Conservation (phyloP, 2,329 filamentous ascomycete species). For the Lasiodiplodia sp. region DNA sequence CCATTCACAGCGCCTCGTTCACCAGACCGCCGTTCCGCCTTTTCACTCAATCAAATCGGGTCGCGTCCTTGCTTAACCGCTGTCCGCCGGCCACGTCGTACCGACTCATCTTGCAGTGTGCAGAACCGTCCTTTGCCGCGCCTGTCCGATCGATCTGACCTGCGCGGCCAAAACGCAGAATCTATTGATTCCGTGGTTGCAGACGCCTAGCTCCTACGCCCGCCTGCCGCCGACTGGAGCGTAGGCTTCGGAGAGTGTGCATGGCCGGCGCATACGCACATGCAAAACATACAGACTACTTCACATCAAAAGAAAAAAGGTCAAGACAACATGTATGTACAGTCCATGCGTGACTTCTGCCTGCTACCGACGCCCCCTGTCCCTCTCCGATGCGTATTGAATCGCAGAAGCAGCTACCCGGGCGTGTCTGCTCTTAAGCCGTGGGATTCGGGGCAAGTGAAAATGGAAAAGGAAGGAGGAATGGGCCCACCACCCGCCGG, state of each 20-base stretch:
- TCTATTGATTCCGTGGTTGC: constrained; percentile 11
- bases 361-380: not conserved
- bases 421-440: not conserved
- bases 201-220: not conserved
- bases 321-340: not conserved
- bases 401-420: not conserved
- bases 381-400: not conserved
- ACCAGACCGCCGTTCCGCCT: constrained; percentile 13
- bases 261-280: not conserved
- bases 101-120: constrained; percentile 17
- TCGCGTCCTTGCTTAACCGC: constrained; percentile 21
- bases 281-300: constrained; percentile 3
- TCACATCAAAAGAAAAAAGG: not conserved
- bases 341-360: constrained; percentile 11
- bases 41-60: constrained; percentile 4
- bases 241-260: not conserved
- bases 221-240: constrained; percentile 13
- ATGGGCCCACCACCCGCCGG: not conserved
- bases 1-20: not conserved
- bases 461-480: not conserved
- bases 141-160: constrained; percentile 20
- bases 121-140: not conserved
- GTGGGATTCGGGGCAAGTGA: not conserved
- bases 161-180: not conserved
- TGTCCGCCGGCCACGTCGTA: not conserved